These are phyloP conservation scores for Rossbeevera mucosa DNA, from an alignment of 768 basidiomycete species.

Conservation along the genomic window DNA sequence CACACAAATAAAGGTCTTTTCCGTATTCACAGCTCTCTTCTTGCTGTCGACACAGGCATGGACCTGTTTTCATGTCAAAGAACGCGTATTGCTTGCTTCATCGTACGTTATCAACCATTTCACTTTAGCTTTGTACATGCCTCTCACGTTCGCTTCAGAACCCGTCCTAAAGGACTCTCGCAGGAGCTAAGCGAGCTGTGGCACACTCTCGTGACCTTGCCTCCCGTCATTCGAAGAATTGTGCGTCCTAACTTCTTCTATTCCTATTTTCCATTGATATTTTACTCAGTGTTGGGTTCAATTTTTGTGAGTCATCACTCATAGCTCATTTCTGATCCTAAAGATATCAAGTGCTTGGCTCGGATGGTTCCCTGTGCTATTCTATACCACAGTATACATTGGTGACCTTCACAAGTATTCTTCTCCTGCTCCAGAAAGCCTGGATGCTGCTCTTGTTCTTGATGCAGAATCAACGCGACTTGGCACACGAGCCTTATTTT, in stretches of 20 bases:
- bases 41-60: slow-evolving; percentile 62
- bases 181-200: slow-evolving; percentile 64
- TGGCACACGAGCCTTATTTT: slow-evolving; percentile 81
- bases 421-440: slow-evolving; percentile 30
- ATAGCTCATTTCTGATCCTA: not conserved
- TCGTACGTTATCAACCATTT: slow-evolving; percentile 16
- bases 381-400: slow-evolving; percentile 84
- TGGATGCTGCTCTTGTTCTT: slow-evolving; percentile 32
- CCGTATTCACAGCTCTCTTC: slow-evolving; percentile 65
- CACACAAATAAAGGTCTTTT: slow-evolving; percentile 77
- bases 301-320: slow-evolving; percentile 74
- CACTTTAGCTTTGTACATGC: not conserved
- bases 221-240: slow-evolving; percentile 72
- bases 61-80: slow-evolving; percentile 60
- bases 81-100: slow-evolving; percentile 60
- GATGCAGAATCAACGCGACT: slow-evolving; percentile 74
- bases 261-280: not conserved
- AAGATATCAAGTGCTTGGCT: slow-evolving; percentile 59
- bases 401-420: slow-evolving; percentile 75
- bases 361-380: slow-evolving; percentile 90
- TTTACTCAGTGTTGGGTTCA: slow-evolving; percentile 72
- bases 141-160: slow-evolving; percentile 13
- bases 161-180: slow-evolving; percentile 26
- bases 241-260: slow-evolving; percentile 41
- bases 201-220: slow-evolving; percentile 63